Conservation (phyloP, 257 asterid species). For the Apocynum venetum region DNA sequence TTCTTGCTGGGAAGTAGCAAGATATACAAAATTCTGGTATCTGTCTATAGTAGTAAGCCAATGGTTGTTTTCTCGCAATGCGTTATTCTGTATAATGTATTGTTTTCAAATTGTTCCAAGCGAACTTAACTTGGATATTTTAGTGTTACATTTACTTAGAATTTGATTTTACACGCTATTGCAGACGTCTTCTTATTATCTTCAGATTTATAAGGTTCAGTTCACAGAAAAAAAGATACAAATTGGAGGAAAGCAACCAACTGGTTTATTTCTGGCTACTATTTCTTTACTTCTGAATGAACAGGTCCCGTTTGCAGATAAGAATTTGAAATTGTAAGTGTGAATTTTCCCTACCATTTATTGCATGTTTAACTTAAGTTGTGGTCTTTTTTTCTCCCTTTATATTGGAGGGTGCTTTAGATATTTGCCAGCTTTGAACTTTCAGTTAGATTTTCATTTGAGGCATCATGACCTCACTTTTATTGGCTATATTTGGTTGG, state of each 20-base stretch:
- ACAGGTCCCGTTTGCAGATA: constrained; percentile 81
- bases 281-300: constrained; percentile 72
- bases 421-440: neutral
- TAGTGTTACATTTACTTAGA: constrained; percentile 1
- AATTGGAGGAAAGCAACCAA: constrained; percentile 91
- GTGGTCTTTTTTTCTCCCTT: neutral
- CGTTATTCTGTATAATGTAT: neutral
- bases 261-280: constrained; percentile 69
- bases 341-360: neutral
- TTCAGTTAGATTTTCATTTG: neutral
- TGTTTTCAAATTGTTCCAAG: neutral
- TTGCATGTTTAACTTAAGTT: neutral
- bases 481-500: neutral
- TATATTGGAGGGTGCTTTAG: neutral
- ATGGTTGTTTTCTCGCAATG: neutral
- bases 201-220: constrained; percentile 85
- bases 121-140: neutral
- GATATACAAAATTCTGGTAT: neutral
- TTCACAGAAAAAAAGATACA: constrained; percentile 70
- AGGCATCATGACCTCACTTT: neutral
- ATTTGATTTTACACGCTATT: constrained; percentile 18
- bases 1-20: neutral
- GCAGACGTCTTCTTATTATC: constrained; percentile 91
- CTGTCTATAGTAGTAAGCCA: neutral
- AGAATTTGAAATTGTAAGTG: constrained; percentile 70